phyloP scores from a whole-genome alignment of 306 rosid genomes.

The Myrica gale region DNA sequence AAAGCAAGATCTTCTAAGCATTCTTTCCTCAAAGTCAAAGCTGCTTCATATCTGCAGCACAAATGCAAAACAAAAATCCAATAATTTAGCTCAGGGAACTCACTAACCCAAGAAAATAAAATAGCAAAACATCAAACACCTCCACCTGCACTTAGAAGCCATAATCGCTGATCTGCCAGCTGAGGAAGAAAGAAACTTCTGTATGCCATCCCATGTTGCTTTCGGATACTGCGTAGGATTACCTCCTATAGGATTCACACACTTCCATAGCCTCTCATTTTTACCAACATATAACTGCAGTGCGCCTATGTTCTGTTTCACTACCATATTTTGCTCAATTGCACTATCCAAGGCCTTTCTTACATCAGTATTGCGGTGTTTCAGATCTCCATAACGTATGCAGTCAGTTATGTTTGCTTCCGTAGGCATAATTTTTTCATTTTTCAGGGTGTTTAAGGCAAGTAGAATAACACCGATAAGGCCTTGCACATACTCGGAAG shows the following conservation, averaged over 20 bases:
- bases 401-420: conserved; percentile 63
- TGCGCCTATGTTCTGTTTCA: conserved; percentile 46
- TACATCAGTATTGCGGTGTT: conserved; percentile 51
- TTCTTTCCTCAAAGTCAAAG: conserved; percentile 43
- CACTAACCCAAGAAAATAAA: conserved; percentile 10
- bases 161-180: conserved; percentile 52
- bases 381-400: conserved; percentile 67
- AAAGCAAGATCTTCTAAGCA: conserved; percentile 59
- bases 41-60: conserved; percentile 67
- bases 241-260: conserved; percentile 60
- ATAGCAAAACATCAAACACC: conserved; percentile 10
- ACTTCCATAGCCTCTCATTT: conserved; percentile 58
- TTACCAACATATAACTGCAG: conserved; percentile 57
- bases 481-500: conserved; percentile 69
- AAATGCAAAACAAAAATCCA: conserved; percentile 18
- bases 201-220: conserved; percentile 50
- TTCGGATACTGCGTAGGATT: conserved; percentile 40
- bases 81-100: background rate
- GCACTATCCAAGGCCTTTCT: conserved; percentile 67
- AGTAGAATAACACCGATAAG: conserved; percentile 57
- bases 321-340: conserved; percentile 49
- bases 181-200: conserved; percentile 53
- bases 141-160: conserved; percentile 73
- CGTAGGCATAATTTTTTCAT: conserved; percentile 63
- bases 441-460: conserved; percentile 58